Evolutionary conservation across 108 stramenopile species (phyloP).

Genomic region (Stephanodiscus minutulus): DNA sequence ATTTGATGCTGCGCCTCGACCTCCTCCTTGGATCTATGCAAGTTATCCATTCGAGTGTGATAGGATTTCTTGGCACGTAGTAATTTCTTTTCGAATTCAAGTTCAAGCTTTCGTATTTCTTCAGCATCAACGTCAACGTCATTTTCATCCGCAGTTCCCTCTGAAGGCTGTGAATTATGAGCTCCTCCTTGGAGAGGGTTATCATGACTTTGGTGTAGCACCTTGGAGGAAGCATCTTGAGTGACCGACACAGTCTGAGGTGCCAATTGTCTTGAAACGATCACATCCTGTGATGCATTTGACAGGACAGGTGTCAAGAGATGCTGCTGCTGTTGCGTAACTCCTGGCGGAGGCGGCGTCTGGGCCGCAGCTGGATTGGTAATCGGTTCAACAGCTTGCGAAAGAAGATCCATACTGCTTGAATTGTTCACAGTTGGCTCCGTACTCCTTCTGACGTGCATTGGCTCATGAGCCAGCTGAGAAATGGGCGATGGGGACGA

Average conservation of each 20-base stretch:
- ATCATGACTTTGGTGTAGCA: background rate
- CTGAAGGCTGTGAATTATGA: constrained; percentile 14
- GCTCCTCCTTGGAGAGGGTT: background rate
- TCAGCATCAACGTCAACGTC: constrained; percentile 52
- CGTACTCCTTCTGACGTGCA: constrained; percentile 27
- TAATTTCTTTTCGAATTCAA: constrained; percentile 81
- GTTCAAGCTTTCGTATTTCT: constrained; percentile 71
- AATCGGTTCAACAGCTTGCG: constrained; percentile 3
- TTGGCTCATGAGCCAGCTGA: constrained; percentile 26
- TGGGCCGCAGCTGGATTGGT: constrained; percentile 4
- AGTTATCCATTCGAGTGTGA: constrained; percentile 85
- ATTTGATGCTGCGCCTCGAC: constrained; percentile 84
- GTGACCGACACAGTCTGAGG: background rate
- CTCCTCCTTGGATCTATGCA: constrained; percentile 75
- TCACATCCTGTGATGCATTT: constrained; percentile 6
- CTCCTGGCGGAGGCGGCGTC: background rate
- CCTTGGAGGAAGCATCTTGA: constrained; percentile 13
- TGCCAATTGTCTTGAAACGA: background rate
- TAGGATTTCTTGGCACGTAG: constrained; percentile 82
- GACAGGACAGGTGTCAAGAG: constrained; percentile 5
- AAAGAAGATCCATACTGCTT: constrained; percentile 19
- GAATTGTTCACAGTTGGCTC: constrained; percentile 12
- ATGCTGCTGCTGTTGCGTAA: background rate
- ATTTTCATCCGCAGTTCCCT: constrained; percentile 16
- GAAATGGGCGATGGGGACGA: constrained; percentile 5